Evolutionary conservation across 768 basidiomycete genomes (phyloP).

Genomic region (Fomitopsis serialis): DNA sequence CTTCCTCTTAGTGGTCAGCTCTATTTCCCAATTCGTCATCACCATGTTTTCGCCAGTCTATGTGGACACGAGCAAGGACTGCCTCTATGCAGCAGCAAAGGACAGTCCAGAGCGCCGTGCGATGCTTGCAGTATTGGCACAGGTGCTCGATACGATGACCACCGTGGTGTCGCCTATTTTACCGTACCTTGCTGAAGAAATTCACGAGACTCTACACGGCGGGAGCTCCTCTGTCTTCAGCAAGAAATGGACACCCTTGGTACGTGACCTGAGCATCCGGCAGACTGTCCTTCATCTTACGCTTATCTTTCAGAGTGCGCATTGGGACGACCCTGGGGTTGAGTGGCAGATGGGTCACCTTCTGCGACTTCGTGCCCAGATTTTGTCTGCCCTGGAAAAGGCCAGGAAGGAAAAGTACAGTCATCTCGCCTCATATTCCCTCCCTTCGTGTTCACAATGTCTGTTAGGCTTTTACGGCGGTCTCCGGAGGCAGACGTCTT

Average conservation of each 20-base stretch:
- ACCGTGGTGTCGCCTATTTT: slow-evolving; percentile 78
- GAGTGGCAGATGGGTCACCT: slow-evolving; percentile 60
- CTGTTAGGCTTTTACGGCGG: slow-evolving; percentile 57
- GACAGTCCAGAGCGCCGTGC: slow-evolving; percentile 51
- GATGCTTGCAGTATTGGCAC: slow-evolving; percentile 65
- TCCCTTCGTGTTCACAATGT: slow-evolving; percentile 1
- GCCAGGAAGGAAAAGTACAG: slow-evolving; percentile 72
- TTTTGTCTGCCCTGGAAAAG: slow-evolving; percentile 66
- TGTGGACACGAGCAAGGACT: slow-evolving; percentile 89
- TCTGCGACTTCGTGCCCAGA: slow-evolving; percentile 52
- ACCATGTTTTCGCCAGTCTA: slow-evolving; percentile 85
- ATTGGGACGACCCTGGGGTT: slow-evolving; percentile 59
- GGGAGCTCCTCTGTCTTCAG: slow-evolving; percentile 59
- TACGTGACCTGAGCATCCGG: slow-evolving; percentile 28
- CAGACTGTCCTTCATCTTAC: neutral
- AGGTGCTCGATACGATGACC: slow-evolving; percentile 65
- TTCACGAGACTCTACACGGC: slow-evolving; percentile 40
- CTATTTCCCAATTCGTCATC: slow-evolving; percentile 75
- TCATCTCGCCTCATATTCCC: neutral
- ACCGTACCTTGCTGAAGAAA: slow-evolving; percentile 89
- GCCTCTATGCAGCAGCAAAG: slow-evolving; percentile 66
- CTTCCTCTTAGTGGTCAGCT: slow-evolving; percentile 53
- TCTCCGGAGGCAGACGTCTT: slow-evolving; percentile 75
- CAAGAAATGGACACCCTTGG: slow-evolving; percentile 63
- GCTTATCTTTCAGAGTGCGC: slow-evolving; percentile 33